Base-by-base conservation (phyloP, 2,329 filamentous ascomycete genomes). In the Balansia obtecta region DNA sequence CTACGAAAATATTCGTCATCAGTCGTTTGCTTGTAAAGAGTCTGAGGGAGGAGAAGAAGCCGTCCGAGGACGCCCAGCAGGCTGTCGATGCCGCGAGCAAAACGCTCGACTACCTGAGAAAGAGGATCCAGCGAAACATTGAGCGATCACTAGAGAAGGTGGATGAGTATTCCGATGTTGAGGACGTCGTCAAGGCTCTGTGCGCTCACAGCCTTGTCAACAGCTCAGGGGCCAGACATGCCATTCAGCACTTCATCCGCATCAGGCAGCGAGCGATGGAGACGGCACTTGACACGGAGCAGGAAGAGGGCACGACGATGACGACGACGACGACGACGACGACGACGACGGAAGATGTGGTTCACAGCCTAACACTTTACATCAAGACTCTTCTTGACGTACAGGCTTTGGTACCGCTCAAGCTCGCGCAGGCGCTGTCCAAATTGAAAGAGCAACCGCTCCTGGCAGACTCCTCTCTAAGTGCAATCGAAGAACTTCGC, bases 131-230 rank as follows among this genome's bases (percentile, higher is more conserved):
- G 39, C 73, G 76, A 47, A 79, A 79, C 15, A 79, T 95, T 22
- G 80, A 90, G 48, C 84, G 79, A 56, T 72, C 88, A 4, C 64
- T 94, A 49, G 75, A 78, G 56, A 79, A 76, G 45, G 76, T 83
- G 27, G 76, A 83, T 74, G 64, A 75, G 59, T 54, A 70, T 60
- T 54, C 64, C 53, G 56, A 74, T 57, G 59, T 73, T 52, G 60
- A 72, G 53, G 72, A 77, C 20, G 74, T 93, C 15, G 71, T 91
- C 12, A 83, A 88, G 57, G 82, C 84, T 0, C 73, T 96, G 56
- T 86, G 83, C 50, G 89, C 90, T 0, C 90, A 89, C 63, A 89
- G 88, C 54, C 72, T 97, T 47, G 80, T 83, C 1, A 89, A 85
- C 3, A 94, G 80, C 59, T 88, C 85, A 0, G 86, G 88, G 0